Percentiles rank a stretch among this genome's conserved stretches.
Evolutionary conservation across 1,284 basidiomycete species (phyloP).

Genomic region (Moniliella sp.): DNA sequence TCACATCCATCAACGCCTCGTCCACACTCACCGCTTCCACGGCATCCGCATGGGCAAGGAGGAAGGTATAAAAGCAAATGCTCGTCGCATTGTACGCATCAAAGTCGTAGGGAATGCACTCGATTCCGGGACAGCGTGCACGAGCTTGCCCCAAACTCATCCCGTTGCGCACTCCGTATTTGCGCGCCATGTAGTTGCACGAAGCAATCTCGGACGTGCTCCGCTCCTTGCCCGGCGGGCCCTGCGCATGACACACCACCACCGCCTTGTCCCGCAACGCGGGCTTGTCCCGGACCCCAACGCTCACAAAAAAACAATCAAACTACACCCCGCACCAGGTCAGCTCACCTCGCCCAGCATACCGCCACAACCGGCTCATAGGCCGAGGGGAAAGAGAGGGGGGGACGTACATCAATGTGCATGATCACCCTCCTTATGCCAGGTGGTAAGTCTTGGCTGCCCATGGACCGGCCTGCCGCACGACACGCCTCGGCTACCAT

Average conservation of each 20-base stretch:
- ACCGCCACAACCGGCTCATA: background rate
- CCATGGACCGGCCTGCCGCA: constrained; percentile 52
- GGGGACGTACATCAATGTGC: constrained; percentile 17
- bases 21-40: constrained; percentile 87
- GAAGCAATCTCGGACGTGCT: constrained; percentile 57
- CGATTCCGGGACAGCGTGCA: constrained; percentile 33
- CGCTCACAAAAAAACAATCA: constrained; percentile 73
- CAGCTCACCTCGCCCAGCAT: too few species aligned
- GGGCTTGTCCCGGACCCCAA: constrained; percentile 17
- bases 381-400: background rate
- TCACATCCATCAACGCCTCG: constrained; percentile 77
- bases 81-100: constrained; percentile 41
- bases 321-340: constrained; percentile 37
- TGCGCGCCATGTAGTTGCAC: constrained; percentile 74
- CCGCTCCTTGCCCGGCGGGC: constrained; percentile 1
- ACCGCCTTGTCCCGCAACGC: constrained; percentile 42
- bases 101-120: constrained; percentile 77
- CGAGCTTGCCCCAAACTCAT: constrained; percentile 50
- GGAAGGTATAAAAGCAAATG: constrained; percentile 70
- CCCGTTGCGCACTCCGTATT: constrained; percentile 69
- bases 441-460: constrained; percentile 36
- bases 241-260: constrained; percentile 69
- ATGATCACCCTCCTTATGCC: constrained; percentile 31
- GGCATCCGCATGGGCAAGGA: constrained; percentile 70
- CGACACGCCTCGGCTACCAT: constrained; percentile 44